Evolutionary conservation across 164 flowering plant genomes (phyloP), one percentile per base, ranked within the genome.

Genomic region (Magnolia sinica): DNA sequence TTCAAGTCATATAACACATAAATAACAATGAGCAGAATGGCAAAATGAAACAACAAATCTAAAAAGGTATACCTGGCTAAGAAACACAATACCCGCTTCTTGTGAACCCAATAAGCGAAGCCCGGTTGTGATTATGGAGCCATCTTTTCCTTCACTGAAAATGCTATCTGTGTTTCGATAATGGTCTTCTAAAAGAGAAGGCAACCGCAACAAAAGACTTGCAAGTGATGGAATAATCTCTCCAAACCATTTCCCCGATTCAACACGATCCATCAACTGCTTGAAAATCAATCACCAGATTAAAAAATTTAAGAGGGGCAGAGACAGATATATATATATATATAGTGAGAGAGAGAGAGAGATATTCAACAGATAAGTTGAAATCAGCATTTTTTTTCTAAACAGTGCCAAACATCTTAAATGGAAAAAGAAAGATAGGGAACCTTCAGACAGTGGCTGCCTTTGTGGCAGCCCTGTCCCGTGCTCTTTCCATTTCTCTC

Each of bases 181-280:
- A 81, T 96, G 97, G 14, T 76, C 45, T 78, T 92, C 97, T 49
- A 96, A 81, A 74, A 96, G 81, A 71, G 80, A 76, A 1, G 99
- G 97, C 75, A 94, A 76, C 70, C 81, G 82, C 85, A 92, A 76
- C 59, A 96, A 80, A 82, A 92, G 79, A 50, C 73, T 72, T 0
- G 95, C 97, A 84, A 94, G 67, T 23, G 81, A 80, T 7, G 98
- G 99, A 8, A 94, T 52, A 58, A 88, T 83, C 81, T 87, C 90
- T 6, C 70, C 81, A 79, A 92, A 94, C 98, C 99, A 96, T 29
- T 81, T 86, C 19, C 45, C 73, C 4, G 97, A 79, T 37, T 91
- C 91, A 20, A 75, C 89, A 67, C 86, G 76, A 14, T 89, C 76
- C 76, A 94, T 82, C 70, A 94, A 77, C 96, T 93, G 81, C 74